Conservation (phyloP, 106 monocot genomes). For the Gastrodia elata region DNA sequence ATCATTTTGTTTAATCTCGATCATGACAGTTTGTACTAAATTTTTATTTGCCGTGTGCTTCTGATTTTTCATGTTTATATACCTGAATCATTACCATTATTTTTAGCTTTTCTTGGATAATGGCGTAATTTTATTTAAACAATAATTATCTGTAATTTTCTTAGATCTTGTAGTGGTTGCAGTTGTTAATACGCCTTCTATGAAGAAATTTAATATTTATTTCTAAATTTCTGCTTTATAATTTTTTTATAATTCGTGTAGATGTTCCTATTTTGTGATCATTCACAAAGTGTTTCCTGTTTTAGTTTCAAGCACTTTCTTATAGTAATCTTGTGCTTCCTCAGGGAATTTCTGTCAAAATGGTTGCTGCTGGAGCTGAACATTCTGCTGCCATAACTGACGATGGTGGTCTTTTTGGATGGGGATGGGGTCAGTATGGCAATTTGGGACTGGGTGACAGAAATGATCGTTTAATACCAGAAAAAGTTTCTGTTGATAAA, state of each 20-base stretch:
- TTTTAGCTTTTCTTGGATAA: neutral
- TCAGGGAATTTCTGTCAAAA: constrained; percentile 83
- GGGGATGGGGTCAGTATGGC: constrained; percentile 99
- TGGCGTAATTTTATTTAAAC: neutral
- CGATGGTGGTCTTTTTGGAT: constrained; percentile 90
- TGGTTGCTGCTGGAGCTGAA: constrained; percentile 96
- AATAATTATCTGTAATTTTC: neutral
- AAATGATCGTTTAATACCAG: constrained; percentile 75
- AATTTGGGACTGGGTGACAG: constrained; percentile 94
- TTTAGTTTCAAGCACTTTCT: neutral
- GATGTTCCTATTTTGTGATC: neutral
- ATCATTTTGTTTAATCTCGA: neutral
- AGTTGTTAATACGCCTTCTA: neutral
- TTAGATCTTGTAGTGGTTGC: neutral
- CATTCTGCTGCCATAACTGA: constrained; percentile 93
- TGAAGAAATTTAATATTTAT: neutral
- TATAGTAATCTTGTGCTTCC: neutral
- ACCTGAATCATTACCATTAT: neutral
- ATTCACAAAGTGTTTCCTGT: neutral
- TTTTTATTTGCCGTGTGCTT: neutral
- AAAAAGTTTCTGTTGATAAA: constrained; percentile 53
- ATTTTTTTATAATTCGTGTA: neutral
- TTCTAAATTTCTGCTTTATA: neutral
- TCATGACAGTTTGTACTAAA: neutral
- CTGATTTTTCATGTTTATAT: neutral